These are phyloP conservation scores for Xerocomus nothofagi DNA, from an alignment of 1,284 basidiomycete genomes.

Conservation along the genomic window DNA sequence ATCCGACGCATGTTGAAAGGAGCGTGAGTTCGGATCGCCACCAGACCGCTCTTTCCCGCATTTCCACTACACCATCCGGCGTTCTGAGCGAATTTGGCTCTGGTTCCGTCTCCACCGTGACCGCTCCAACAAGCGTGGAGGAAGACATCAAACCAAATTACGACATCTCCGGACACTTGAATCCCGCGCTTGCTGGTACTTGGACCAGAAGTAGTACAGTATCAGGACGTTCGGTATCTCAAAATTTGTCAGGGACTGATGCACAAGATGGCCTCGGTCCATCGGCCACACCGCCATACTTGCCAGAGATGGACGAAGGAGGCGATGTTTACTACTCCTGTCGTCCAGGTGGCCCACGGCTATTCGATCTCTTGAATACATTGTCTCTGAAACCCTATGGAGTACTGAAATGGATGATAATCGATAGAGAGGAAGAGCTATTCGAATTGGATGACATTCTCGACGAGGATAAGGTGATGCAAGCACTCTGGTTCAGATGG, in stretches of 20 bases:
- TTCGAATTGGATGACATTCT: constrained; percentile 64
- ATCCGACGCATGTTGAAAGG: not conserved
- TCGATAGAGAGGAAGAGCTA: constrained; percentile 71
- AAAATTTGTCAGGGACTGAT: constrained; percentile 32
- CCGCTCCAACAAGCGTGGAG: constrained; percentile 13
- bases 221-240: constrained; percentile 20
- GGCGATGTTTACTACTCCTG: constrained; percentile 57
- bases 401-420: constrained; percentile 60
- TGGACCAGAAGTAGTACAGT: constrained; percentile 9
- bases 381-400: constrained; percentile 61
- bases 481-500: constrained; percentile 74
- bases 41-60: constrained; percentile 3
- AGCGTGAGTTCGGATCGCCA: constrained; percentile 1
- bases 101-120: constrained; percentile 5
- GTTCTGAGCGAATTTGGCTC: constrained; percentile 10
- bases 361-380: constrained; percentile 63
- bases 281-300: constrained; percentile 50
- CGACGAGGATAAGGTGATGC: constrained; percentile 75
- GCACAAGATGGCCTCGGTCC: constrained; percentile 49
- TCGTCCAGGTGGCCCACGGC: constrained; percentile 59
- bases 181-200: constrained; percentile 1
- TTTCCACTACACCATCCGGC: constrained; percentile 20
- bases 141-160: constrained; percentile 28
- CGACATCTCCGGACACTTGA: constrained; percentile 11
- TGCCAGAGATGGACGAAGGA: constrained; percentile 45